phyloP scores from a whole-genome alignment of 371 early-diverging fungal genomes.

The Mortierella sp. region DNA sequence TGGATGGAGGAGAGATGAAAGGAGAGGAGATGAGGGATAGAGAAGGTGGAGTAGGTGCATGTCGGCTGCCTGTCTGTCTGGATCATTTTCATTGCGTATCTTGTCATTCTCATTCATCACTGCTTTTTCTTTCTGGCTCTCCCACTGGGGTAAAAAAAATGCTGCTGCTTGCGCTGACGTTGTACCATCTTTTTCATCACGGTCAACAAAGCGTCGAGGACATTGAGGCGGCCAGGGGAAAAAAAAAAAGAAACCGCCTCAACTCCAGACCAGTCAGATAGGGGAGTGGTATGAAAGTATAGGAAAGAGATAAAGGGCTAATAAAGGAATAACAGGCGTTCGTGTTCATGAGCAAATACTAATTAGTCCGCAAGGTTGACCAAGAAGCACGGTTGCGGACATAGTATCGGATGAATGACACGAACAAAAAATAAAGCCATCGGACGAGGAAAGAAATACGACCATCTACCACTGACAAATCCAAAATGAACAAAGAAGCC shows the following conservation, averaged over 20 bases:
- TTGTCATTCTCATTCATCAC: slow-evolving; percentile 45
- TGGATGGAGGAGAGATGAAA: neutral
- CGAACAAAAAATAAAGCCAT: neutral
- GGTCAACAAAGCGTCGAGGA: slow-evolving; percentile 32
- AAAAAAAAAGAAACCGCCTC: slow-evolving; percentile 1
- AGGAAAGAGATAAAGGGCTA: neutral
- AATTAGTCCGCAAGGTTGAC: slow-evolving; percentile 9
- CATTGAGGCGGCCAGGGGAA: neutral
- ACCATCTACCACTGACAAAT: neutral
- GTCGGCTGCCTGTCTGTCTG: slow-evolving; percentile 20
- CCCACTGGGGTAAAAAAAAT: slow-evolving; percentile 39
- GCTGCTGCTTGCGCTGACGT: slow-evolving; percentile 55
- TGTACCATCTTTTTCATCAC: slow-evolving; percentile 60
- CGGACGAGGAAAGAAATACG: neutral
- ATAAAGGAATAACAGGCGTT: neutral
- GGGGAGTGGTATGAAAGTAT: neutral
- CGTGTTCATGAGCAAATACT: neutral
- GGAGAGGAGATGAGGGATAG: neutral
- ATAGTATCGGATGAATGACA: neutral
- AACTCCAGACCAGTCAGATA: slow-evolving; percentile 5
- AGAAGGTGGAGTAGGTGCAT: neutral
- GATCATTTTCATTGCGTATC: slow-evolving; percentile 8
- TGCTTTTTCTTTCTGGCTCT: slow-evolving; percentile 56
- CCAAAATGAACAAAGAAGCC: neutral
- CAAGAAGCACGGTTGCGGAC: neutral